Evolutionary conservation across 2,329 filamentous ascomycete species (phyloP), one percentile per base, ranked within the genome.

Genomic region (Aureobasidium subglaciale): DNA sequence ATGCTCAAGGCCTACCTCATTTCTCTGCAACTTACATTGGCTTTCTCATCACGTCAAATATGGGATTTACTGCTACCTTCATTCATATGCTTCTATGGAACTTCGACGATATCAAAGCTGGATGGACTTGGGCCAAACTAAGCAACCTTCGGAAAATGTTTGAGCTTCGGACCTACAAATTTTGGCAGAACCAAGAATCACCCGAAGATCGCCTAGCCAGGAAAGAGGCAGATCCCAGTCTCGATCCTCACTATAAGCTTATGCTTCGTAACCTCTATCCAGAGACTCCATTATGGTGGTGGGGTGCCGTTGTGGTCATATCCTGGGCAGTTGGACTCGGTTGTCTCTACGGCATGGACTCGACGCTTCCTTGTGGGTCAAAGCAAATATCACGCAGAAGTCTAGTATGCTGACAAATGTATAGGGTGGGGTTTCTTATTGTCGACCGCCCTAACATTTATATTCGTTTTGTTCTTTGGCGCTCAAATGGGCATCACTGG

Each of bases 61-160:
- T 76, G 60, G 74, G 70, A 3, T 65, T 76, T 22, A 77, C 76
- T 3, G 76, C 77, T 2, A 71, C 73, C 0, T 64, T 80, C 16
- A 67, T 70, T 2, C 73, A 78, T 56, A 71, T 78, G 56, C 59
- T 71, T 2, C 54, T 65, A 2, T 65, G 59, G 59, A 62, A 65
- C 46, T 63, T 46, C 16, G 58, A 68, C 15, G 73, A 74, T 25
- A 61, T 78, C 29, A 71, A 71, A 40, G 58, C 61, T 18, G 68
- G 63, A 2, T 75, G 71, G 60, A 56, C 61, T 2, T 69, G 62
- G 57, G 59, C 63, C 1, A 62, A 52, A 29, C 65, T 53, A 15
- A 49, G 32, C 9, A 66, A 63, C 42, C 58, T 64, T 1, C 58
- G 58, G n/a, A 62, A 62, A 16, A 25, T 64, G 6, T 55, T 63